A percentile compares a stretch with the other conserved stretches of the same genome.
Conservation (phyloP, 2,329 filamentous ascomycete species). For the Sarocladium strictum region DNA sequence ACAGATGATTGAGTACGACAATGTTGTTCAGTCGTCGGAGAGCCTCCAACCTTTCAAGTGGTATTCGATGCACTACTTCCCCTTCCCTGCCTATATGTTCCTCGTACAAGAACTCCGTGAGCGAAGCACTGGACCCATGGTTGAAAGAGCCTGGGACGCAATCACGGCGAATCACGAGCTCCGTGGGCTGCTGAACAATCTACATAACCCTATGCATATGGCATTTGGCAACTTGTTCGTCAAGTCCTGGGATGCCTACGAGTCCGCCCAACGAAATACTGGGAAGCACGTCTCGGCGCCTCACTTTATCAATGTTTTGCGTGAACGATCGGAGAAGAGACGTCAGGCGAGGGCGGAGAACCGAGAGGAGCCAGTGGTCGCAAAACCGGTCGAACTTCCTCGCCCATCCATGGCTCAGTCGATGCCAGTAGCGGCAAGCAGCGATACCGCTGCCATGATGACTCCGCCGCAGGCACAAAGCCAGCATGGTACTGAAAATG, state of each 20-base stretch:
- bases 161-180: constrained; percentile 50
- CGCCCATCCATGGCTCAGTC: constrained; percentile 13
- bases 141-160: constrained; percentile 53
- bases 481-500: constrained; percentile 16
- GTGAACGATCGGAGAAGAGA: constrained; percentile 35
- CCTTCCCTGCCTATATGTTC: constrained; percentile 56
- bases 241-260: constrained; percentile 57
- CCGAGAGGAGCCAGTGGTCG: constrained; percentile 16
- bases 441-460: constrained; percentile 24
- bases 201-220: constrained; percentile 50
- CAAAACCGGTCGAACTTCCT: constrained; percentile 19
- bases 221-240: constrained; percentile 53
- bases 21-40: constrained; percentile 45
- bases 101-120: constrained; percentile 49
- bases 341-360: constrained; percentile 25
- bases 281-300: constrained; percentile 39
- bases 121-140: constrained; percentile 46
- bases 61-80: constrained; percentile 55
- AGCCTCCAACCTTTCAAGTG: constrained; percentile 48
- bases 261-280: constrained; percentile 37
- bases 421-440: constrained; percentile 13
- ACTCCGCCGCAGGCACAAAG: constrained; percentile 19
- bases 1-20: constrained; percentile 55
- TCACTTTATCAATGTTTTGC: constrained; percentile 40
- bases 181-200: constrained; percentile 41